These are phyloP conservation scores for Flammula alnicola DNA, from an alignment of 1,284 basidiomycete species.

Conservation along the genomic window DNA sequence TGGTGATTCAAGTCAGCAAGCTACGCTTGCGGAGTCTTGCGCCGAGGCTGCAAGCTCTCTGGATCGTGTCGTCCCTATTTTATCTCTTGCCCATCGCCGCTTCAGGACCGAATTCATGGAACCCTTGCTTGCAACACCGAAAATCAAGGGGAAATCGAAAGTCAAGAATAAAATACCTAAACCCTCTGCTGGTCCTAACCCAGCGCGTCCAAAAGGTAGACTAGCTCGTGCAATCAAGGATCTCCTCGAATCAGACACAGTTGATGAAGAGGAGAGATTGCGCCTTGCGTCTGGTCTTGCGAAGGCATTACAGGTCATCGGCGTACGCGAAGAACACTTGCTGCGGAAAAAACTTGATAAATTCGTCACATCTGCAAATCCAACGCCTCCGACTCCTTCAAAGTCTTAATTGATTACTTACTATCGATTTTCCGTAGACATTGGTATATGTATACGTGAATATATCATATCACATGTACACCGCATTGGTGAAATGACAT, in stretches of 20 bases:
- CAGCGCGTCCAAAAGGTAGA: constrained; percentile 61
- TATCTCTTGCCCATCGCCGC: constrained; percentile 65
- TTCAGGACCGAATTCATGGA: constrained; percentile 75
- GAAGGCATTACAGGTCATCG: constrained; percentile 52
- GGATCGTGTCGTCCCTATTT: constrained; percentile 67
- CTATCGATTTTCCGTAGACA: no score
- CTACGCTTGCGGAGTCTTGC: constrained; percentile 63
- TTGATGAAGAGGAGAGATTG: constrained; percentile 50
- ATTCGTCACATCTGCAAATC: constrained; percentile 30
- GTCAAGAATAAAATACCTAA: constrained; percentile 47
- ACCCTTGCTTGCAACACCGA: constrained; percentile 67
- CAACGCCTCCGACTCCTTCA: background rate
- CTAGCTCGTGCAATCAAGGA: constrained; percentile 68
- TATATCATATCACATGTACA: background rate
- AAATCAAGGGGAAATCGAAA: constrained; percentile 58
- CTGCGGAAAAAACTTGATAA: constrained; percentile 70
- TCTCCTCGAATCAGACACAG: constrained; percentile 57
- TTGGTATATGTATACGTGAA: no score
- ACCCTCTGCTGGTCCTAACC: constrained; percentile 32
- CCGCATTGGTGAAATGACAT: constrained; percentile 3
- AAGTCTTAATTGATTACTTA: constrained; percentile 2
- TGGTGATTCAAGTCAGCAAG: constrained; percentile 49
- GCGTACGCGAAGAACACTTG: constrained; percentile 64
- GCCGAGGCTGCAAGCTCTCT: constrained; percentile 72
- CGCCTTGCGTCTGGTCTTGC: constrained; percentile 55